A percentile compares a stretch with the other conserved stretches of the same genome.
Conservation (phyloP, 441 rosid genomes). For the Pelargonium citronellum region DNA sequence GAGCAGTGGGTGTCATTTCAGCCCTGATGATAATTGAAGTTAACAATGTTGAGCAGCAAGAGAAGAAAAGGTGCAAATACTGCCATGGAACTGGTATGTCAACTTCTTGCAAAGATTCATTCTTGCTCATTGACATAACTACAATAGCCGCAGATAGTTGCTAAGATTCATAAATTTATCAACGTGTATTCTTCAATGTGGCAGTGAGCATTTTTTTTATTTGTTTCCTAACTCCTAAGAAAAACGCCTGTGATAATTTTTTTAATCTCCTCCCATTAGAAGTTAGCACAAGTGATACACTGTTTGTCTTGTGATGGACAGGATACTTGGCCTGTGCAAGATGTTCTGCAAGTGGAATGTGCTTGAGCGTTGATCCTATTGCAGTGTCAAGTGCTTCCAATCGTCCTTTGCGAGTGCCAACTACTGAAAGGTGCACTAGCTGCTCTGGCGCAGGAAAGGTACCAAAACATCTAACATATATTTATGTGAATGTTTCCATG, state of each 20-base stretch:
- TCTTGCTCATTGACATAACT: neutral
- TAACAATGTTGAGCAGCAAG: conserved; percentile 84
- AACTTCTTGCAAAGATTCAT: neutral
- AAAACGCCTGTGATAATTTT: too few species aligned
- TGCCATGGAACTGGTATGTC: conserved; percentile 81
- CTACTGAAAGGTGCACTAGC: conserved; percentile 59
- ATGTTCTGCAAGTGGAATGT: conserved; percentile 78
- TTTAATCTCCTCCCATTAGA: too few species aligned
- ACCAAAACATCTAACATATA: neutral
- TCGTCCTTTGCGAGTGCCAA: conserved; percentile 48
- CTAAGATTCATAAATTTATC: neutral
- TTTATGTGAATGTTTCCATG: neutral
- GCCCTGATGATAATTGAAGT: conserved; percentile 87
- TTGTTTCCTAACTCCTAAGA: too few species aligned
- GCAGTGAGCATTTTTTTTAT: neutral
- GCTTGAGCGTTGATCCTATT: conserved; percentile 54
- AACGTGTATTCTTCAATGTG: neutral
- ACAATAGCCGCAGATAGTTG: neutral
- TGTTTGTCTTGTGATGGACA: conserved; percentile 23
- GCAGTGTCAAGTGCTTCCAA: conserved; percentile 42
- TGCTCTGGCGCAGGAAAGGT: conserved; percentile 99
- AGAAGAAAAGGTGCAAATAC: conserved; percentile 92
- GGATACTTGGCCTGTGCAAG: conserved; percentile 94
- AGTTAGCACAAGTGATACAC: neutral
- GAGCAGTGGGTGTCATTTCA: conserved; percentile 96